Conservation (phyloP, 208 protist species). For the Leishmania arabica region DNA sequence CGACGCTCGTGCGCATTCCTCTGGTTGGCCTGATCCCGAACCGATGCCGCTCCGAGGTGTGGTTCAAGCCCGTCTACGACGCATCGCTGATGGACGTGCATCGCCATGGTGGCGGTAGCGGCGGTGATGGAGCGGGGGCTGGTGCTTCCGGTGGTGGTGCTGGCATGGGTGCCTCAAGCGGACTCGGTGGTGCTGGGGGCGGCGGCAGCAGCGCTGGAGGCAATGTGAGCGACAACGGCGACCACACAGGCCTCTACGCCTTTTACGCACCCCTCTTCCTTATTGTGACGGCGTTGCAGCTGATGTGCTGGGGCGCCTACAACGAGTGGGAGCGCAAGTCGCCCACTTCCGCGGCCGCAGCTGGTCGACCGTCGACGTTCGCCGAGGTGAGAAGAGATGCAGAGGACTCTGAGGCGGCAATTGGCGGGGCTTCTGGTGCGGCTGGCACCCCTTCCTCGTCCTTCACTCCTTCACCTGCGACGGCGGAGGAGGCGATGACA, state of each 20-base stretch:
- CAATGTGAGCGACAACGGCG: slow-evolving; percentile 12
- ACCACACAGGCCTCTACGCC: slow-evolving; percentile 4
- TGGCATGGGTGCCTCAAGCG: slow-evolving; percentile 1
- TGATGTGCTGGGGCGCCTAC: slow-evolving; percentile 80
- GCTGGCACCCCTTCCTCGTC: background rate
- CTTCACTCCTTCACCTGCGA: slow-evolving; percentile 7
- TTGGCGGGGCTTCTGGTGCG: background rate
- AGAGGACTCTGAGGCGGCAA: background rate
- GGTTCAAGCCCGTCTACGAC: slow-evolving; percentile 47
- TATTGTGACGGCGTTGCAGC: slow-evolving; percentile 70
- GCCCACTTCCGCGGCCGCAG: slow-evolving; percentile 4
- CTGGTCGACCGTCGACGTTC: background rate
- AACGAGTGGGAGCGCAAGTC: slow-evolving; percentile 43
- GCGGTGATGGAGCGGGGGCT: slow-evolving; percentile 11
- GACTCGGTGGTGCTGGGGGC: slow-evolving; percentile 2
- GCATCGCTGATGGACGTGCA: slow-evolving; percentile 7
- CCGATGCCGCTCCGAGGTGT: slow-evolving; percentile 80
- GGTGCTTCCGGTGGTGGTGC: background rate
- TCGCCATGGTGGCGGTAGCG: slow-evolving; percentile 3
- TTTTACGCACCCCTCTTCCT: slow-evolving; percentile 82
- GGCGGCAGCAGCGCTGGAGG: background rate
- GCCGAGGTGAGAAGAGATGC: background rate
- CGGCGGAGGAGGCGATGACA: slow-evolving; percentile 17
- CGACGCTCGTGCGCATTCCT: slow-evolving; percentile 47
- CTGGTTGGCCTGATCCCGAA: slow-evolving; percentile 73